Evolutionary conservation across 2,329 filamentous ascomycete genomes (phyloP), one percentile per base, ranked within the genome.

Genomic region (Fusarium pseudograminearum): DNA sequence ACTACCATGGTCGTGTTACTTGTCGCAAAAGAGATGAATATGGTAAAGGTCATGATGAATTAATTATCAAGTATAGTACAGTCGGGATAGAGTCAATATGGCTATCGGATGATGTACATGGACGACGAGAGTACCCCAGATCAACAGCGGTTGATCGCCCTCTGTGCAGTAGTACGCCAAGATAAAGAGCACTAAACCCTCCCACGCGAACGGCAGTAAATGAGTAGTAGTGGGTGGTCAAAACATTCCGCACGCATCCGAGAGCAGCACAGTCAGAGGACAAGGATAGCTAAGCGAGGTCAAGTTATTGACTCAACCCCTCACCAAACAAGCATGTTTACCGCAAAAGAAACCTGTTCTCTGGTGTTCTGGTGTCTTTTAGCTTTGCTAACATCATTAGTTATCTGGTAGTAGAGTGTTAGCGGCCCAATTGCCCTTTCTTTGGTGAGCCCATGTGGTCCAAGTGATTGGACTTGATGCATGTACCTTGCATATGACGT

Each of bases 401-500:
- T 38, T 30, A 30, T 30, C 28, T 30, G 28, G 28, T 30, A 30
- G 28, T 30, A 12, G 11, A 30, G 28, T 2, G 11, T 30, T 30
- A 40, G 36, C n/a, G 36, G 36, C 36, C 11, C 36, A 20, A 40
- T 22, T 20, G 36, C 10, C 26, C 26, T 28, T n/a, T 38, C 34
- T 38, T 4, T 12, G 7, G 20, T 40, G 12, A 51, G 12, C 41
- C 57, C 57, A 65, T 59, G 62, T 65, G 61, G 62, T 41, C 15
- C 42, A 65, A 54, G 61, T 66, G 61, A 65, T 65, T 65, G 62
- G 26, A 20, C 47, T 24, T 22, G 20, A 50, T 7, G 36, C 42
- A 50, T 46, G 51, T 58, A 33, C 59, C 59, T 65, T 59, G 46
- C 52, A 64, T 65, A 59, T 61, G 59, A 62, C 57, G 57, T 45